Evolutionary conservation across 1,284 basidiomycete species (phyloP).

Genomic region (Coniophora puteana): DNA sequence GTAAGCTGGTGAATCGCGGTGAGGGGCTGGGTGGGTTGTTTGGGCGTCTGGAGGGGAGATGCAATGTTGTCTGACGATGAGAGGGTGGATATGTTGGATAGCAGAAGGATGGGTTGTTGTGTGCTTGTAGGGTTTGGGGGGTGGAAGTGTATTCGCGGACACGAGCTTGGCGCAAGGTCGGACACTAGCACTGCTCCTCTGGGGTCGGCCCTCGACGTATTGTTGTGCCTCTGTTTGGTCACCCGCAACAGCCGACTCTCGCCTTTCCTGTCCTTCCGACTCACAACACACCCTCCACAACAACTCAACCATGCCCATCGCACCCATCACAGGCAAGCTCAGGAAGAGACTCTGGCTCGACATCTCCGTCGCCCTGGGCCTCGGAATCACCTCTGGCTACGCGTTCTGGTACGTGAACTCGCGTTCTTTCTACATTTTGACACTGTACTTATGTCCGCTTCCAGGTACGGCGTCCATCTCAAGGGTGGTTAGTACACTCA

Average conservation of each 20-base stretch:
- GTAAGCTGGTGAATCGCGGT: constrained; percentile 7
- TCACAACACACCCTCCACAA: constrained; percentile 9
- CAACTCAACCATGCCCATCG: constrained; percentile 59
- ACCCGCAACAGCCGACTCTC: constrained; percentile 4
- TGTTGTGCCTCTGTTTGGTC: constrained; percentile 34
- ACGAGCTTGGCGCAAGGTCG: neutral
- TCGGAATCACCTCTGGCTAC: constrained; percentile 70
- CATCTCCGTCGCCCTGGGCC: constrained; percentile 63
- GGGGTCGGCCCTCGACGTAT: constrained; percentile 16
- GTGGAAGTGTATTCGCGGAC: neutral
- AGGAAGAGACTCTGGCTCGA: constrained; percentile 87
- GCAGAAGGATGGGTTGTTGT: neutral
- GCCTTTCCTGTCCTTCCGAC: constrained; percentile 20
- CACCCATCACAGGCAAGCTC: constrained; percentile 86
- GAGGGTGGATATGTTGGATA: neutral
- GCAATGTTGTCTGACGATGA: constrained; percentile 9
- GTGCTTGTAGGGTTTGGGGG: neutral
- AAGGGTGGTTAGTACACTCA: constrained; percentile 55
- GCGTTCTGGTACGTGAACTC: constrained; percentile 65
- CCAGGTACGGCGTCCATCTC: constrained; percentile 79
- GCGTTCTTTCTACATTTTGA: constrained; percentile 14
- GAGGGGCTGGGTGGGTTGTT: constrained; percentile 11
- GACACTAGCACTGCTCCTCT: constrained; percentile 15
- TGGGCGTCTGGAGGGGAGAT: neutral
- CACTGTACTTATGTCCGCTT: constrained; percentile 14